A percentile compares a stretch with the other conserved stretches of the same genome.
phyloP scores from a whole-genome alignment of 345 rosid species.

The Draba incana region DNA sequence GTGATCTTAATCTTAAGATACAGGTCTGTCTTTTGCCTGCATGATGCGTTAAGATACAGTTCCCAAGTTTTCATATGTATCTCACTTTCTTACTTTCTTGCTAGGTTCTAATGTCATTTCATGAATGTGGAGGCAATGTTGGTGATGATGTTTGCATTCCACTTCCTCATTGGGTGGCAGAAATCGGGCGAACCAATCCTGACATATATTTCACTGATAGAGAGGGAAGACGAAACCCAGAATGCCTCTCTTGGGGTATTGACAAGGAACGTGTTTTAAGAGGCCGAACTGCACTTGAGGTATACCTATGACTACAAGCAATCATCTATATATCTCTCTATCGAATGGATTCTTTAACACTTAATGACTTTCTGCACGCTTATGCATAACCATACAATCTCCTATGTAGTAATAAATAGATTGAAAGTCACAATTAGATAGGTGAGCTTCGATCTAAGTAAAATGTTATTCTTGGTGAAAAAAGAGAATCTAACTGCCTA shows the following conservation, averaged over 20 bases:
- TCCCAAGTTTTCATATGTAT: conserved; percentile 16
- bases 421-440: conserved; percentile 2
- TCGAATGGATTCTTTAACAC: background rate
- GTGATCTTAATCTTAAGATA: conserved; percentile 80
- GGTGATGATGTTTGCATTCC: conserved; percentile 99
- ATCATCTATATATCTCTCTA: background rate
- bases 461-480: background rate
- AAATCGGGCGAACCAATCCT: conserved; percentile 88
- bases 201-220: conserved; percentile 95
- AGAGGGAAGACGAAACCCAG: conserved; percentile 95
- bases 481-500: background rate
- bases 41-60: conserved; percentile 2
- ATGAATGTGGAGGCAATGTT: conserved; percentile 98
- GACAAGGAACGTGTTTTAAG: conserved; percentile 90
- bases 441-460: background rate
- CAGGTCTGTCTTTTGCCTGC: conserved; percentile 59
- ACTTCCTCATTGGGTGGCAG: conserved; percentile 96
- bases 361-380: conserved; percentile 12
- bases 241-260: conserved; percentile 97
- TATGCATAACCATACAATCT: background rate
- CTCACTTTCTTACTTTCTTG: conserved; percentile 17
- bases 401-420: background rate
- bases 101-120: conserved; percentile 97
- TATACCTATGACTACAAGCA: conserved; percentile 40
- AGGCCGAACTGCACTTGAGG: conserved; percentile 97